phyloP scores from a whole-genome alignment of 129 eudicot genomes.

The Helichrysum umbraculigerum region DNA sequence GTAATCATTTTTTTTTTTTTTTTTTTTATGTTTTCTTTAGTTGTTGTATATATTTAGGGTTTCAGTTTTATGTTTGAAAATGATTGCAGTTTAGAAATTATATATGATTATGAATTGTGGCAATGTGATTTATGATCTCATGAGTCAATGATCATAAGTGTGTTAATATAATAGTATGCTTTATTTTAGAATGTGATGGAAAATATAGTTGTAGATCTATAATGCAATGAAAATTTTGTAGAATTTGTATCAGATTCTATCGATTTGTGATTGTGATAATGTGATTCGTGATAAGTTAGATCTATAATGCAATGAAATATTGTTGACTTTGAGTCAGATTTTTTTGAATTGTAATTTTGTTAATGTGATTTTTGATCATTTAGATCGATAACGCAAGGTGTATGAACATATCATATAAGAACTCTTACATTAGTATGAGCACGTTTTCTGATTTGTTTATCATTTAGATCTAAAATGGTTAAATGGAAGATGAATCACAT shows the following conservation, averaged over 20 bases:
- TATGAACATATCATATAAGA: background rate
- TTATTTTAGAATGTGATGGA: no score
- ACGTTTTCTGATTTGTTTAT: background rate
- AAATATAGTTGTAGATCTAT: background rate
- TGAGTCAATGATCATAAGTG: background rate
- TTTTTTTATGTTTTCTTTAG: no score
- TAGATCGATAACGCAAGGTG: background rate
- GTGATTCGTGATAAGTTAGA: background rate
- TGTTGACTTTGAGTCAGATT: background rate
- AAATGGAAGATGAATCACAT: background rate
- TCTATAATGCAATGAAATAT: background rate
- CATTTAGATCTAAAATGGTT: no score
- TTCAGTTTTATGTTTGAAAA: background rate
- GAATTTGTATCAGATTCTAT: background rate
- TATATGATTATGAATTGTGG: background rate
- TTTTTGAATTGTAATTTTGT: background rate
- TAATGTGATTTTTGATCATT: background rate
- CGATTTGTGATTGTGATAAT: background rate
- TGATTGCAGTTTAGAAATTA: no score
- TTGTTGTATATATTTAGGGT: background rate
- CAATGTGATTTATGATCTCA: background rate
- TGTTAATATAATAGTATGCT: no score
- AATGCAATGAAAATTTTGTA: background rate
- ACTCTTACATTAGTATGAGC: background rate
- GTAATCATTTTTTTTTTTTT: slow-evolving; percentile 19